Percentiles rank a stretch among this genome's conserved stretches.
Evolutionary conservation across 1,139 yeast species (phyloP).

Genomic region (Petasospora fabianii): DNA sequence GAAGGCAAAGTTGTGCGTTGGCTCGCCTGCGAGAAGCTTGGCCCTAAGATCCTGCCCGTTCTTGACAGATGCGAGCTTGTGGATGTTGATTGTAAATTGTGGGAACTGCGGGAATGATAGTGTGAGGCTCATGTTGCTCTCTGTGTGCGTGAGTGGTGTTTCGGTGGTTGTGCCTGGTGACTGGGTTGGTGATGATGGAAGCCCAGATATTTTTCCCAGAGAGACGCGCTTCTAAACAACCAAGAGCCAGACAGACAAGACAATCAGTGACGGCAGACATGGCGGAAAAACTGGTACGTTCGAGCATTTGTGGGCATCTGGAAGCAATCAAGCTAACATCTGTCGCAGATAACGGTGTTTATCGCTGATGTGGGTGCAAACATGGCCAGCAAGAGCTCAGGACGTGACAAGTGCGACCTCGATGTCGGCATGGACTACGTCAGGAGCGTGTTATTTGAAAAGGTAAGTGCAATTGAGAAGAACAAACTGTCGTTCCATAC

Average conservation of each 20-base stretch:
- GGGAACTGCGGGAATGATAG: conserved; percentile 43
- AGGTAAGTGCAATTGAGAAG: conserved; percentile 22
- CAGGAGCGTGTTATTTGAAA: conserved; percentile 39
- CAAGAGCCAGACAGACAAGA: no score
- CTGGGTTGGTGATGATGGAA: neutral
- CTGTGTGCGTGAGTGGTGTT: neutral
- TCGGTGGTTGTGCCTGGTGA: neutral
- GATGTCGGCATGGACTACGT: conserved; percentile 40
- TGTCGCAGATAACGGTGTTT: conserved; percentile 46
- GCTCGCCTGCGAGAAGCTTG: conserved; percentile 34
- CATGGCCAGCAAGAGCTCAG: conserved; percentile 35
- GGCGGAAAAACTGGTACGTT: conserved; percentile 37
- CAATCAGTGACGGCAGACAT: no score
- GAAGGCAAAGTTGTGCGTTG: conserved; percentile 43
- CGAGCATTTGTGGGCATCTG: neutral
- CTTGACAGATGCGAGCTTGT: conserved; percentile 40
- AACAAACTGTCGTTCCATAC: neutral
- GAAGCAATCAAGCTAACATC: no score
- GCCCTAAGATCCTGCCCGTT: conserved; percentile 39
- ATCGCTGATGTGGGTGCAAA: conserved; percentile 48
- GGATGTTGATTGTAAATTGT: conserved; percentile 31
- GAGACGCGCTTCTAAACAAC: no score
- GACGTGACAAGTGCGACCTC: conserved; percentile 31
- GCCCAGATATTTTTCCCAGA: no score
- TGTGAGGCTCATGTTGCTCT: neutral